Evolutionary conservation across 2,329 filamentous ascomycete genomes (phyloP).

Genomic region (Fusarium sp.): DNA sequence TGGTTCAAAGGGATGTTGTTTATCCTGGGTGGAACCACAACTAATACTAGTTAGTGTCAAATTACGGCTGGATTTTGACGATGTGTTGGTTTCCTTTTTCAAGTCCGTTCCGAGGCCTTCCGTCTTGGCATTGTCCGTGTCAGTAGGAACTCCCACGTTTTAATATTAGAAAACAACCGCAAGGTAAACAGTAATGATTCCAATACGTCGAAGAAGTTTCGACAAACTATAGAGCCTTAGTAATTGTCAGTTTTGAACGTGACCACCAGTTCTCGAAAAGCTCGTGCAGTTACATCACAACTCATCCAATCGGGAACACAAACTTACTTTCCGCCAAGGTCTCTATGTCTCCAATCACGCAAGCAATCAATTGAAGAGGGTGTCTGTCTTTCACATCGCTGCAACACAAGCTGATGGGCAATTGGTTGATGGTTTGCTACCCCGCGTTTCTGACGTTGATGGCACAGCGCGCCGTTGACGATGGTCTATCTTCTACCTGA

Average conservation of each 20-base stretch:
- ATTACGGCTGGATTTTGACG: too few species aligned
- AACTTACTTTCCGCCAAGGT: too few species aligned
- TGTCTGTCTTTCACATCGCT: background rate
- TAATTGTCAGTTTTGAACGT: background rate
- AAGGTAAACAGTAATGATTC: too few species aligned
- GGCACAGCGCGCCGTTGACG: conserved; percentile 10
- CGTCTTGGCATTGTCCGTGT: too few species aligned
- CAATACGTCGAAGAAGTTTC: too few species aligned
- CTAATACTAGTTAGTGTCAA: too few species aligned
- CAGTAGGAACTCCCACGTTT: too few species aligned
- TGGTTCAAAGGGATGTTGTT: too few species aligned
- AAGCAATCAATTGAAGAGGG: background rate
- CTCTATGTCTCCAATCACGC: background rate
- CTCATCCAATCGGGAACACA: background rate
- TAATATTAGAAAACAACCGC: too few species aligned
- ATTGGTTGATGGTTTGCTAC: conserved; percentile 21
- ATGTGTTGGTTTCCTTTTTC: too few species aligned
- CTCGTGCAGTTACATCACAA: background rate
- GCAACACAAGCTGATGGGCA: background rate
- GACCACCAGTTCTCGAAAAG: background rate
- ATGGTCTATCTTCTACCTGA: conserved; percentile 26
- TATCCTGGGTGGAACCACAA: too few species aligned
- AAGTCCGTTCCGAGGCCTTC: too few species aligned
- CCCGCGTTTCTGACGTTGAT: conserved; percentile 44
- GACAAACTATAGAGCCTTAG: background rate